These are phyloP conservation scores for Apiotrichum veenhuisii DNA, from an alignment of 1,284 basidiomycete species.

Conservation along the genomic window DNA sequence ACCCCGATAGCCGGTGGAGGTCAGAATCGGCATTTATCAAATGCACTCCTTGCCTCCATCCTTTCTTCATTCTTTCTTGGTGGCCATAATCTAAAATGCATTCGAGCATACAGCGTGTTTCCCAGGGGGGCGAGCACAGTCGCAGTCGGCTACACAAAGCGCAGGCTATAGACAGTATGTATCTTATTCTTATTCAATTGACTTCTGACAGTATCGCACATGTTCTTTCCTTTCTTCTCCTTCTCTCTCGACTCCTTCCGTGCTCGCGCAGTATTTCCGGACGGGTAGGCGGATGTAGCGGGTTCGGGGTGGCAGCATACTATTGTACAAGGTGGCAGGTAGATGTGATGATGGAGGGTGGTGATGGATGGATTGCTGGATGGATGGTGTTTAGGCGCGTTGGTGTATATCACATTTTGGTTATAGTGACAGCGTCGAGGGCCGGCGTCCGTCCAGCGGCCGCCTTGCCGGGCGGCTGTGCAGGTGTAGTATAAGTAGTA, in stretches of 20 bases:
- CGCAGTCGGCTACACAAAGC: neutral
- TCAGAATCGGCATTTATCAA: neutral
- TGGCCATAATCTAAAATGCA: slow-evolving; percentile 1
- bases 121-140: neutral
- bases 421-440: neutral
- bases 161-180: neutral
- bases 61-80: neutral
- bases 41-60: neutral
- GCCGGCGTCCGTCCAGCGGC: neutral
- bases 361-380: neutral
- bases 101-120: slow-evolving; percentile 3
- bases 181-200: neutral
- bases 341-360: neutral
- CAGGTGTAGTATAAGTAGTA: neutral
- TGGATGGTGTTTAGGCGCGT: neutral
- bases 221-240: neutral
- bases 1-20: too few species aligned
- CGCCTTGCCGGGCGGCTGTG: too few species aligned
- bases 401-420: neutral
- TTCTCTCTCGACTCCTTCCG: neutral
- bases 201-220: neutral
- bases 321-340: neutral
- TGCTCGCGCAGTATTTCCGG: neutral
- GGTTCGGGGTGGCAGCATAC: neutral
- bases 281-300: neutral